These are phyloP conservation scores for Termitomyces sp. DNA, from an alignment of 768 basidiomycete species.

Conservation along the genomic window DNA sequence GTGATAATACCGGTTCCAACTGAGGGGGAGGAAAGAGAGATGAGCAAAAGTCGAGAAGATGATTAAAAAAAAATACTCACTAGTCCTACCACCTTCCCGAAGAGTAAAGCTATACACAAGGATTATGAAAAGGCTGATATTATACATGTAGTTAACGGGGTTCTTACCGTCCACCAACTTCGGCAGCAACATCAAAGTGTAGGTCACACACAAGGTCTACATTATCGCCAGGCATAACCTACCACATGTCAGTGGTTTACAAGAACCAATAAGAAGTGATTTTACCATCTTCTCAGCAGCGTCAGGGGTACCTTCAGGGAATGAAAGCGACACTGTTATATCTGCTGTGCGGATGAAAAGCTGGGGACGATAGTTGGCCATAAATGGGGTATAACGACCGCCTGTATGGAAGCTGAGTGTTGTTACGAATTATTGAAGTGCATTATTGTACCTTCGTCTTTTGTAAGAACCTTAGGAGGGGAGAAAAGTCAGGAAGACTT, in stretches of 20 bases:
- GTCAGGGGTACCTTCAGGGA: slow-evolving; percentile 81
- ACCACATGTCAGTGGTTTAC: slow-evolving; percentile 2
- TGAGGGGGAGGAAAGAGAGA: slow-evolving; percentile 22
- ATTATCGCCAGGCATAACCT: slow-evolving; percentile 98
- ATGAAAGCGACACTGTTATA: slow-evolving; percentile 78
- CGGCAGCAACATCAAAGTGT: slow-evolving; percentile 82
- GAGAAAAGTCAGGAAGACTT: background rate
- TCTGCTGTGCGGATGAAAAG: slow-evolving; percentile 96
- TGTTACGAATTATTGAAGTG: slow-evolving; percentile 10
- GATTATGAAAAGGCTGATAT: background rate
- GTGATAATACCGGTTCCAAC: slow-evolving; percentile 95
- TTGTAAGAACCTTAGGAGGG: slow-evolving; percentile 62
- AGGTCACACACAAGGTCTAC: slow-evolving; percentile 88
- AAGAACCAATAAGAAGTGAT: background rate
- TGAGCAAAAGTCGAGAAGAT: background rate
- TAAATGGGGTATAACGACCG: slow-evolving; percentile 89
- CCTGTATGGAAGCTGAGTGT: slow-evolving; percentile 27
- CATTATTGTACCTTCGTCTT: slow-evolving; percentile 62
- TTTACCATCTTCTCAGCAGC: slow-evolving; percentile 84
- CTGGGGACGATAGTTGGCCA: slow-evolving; percentile 92
- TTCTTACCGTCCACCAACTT: slow-evolving; percentile 72
- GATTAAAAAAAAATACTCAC: slow-evolving; percentile 40
- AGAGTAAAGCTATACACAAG: slow-evolving; percentile 64
- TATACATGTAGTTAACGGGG: background rate
- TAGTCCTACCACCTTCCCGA: slow-evolving; percentile 91